Evolutionary conservation across 2,329 filamentous ascomycete species (phyloP), one percentile per base, ranked within the genome.

Genomic region (Nigrospora sphaerica): DNA sequence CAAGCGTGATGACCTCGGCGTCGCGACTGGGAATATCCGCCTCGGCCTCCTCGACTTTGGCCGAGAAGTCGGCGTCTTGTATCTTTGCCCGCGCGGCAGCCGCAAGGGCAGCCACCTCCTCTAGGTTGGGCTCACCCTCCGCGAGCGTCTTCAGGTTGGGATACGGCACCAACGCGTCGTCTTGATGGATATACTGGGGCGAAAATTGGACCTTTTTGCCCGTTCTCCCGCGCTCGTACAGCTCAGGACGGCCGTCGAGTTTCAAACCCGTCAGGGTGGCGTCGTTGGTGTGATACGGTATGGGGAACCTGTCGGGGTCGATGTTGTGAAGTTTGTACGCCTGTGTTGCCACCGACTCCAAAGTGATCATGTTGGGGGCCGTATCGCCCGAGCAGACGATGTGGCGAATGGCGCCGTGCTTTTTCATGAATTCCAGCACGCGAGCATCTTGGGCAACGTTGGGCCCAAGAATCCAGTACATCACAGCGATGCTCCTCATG

Each of bases 401-500:
- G 63, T 98, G 93, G 61, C 85, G 77, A 33, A 87, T 64, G 14
- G 78, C 59, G 2, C 71, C 62, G 53, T 80, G 77, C 33, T 77
- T 72, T 28, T 74, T 57, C 64, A 95, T 88, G 60, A 95, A 95
- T 2, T 76, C 66, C 46, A 76, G 74, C 16, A 98, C 65, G 18
- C 72, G 73, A 12, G 75, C 58, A 61, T 93, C 77, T 4, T 75
- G 69, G 7, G 75, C 70, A 13, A 97, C 73, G 3, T 77, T 81
- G 5, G 75, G 73, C 0, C 88, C 88, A 23, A 96, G 74, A 19
- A 88, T 82, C 92, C 93, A 98, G 55, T 93, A 78, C 42, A 95
- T 78, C 36, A 76, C 75, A 39, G 75, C 70, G 39, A 96, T 64
- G 42, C 83, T 78, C 7, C 71, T 71, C 73, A 88, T 88, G 32